Evolutionary conservation across 1,139 yeast species (phyloP), one percentile per base, ranked within the genome.

Genomic region (Kazachstania sp.): DNA sequence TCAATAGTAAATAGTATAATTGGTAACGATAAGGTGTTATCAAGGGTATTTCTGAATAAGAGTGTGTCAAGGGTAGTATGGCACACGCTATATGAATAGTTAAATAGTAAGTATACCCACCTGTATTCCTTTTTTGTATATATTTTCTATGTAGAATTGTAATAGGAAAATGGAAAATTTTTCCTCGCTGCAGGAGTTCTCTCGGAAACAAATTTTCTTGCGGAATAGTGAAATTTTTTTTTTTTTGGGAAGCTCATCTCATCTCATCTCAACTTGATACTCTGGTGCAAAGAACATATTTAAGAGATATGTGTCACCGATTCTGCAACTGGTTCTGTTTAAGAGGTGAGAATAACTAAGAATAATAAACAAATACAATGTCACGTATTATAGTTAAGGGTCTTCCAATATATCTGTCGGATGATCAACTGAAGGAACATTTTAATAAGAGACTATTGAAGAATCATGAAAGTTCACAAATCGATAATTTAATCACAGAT

Each of bases 321-420:
- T 2, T 31, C 4, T 31, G 34, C 6, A 13, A n/a, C n/a, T n/a
- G n/a, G n/a, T n/a, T n/a, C n/a, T n/a, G n/a, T n/a, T n/a, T n/a
- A n/a, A n/a, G n/a, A n/a, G n/a, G n/a, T n/a, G n/a, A n/a, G n/a
- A n/a, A n/a, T n/a, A 6, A 32, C 19, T 5, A 12, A 32, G 15
- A 32, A 32, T 16, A 15, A n/a, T 19, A 32, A 32, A 6, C 7
- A n/a, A 15, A 32, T 3, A 23, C 9, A 5, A 51, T 83, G 96
- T 90, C 98, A 37, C 84, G 99, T 68, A 75, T 94, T 50, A 92
- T 92, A 58, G 95, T 94, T n/a, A 94, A 87, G 66, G 95, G 95
- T 41, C 73, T 92, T 49, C 98, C 99, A 23, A 71, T 74, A 53
- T 86, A 86, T 63, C 76, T 81, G 51, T 79, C 83, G 1, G 97